Conservation (phyloP, 1,139 yeast genomes). For the Candida sp. region DNA sequence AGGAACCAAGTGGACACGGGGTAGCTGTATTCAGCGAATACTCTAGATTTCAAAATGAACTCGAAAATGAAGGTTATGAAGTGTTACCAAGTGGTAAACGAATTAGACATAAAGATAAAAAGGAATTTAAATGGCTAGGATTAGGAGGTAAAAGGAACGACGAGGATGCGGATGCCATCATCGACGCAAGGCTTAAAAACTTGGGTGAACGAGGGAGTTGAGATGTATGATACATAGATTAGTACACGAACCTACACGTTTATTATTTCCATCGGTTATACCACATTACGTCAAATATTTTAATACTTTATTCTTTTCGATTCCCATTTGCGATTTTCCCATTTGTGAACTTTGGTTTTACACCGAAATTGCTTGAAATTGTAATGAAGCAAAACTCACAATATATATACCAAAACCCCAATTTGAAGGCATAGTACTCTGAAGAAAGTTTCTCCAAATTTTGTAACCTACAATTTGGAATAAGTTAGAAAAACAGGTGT, state of each 20-base stretch:
- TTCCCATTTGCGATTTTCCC: too few relatives aligned
- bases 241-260: neutral
- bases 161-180: conserved; percentile 58
- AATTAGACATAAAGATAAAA: conserved; percentile 36
- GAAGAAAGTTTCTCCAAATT: too few relatives aligned
- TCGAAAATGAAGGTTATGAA: conserved; percentile 43
- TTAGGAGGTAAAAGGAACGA: conserved; percentile 20
- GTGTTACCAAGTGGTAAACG: conserved; percentile 69
- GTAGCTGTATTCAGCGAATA: conserved; percentile 26
- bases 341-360: too few relatives aligned
- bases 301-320: too few relatives aligned
- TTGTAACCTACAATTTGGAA: too few relatives aligned
- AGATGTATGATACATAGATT: neutral
- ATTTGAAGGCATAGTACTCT: too few relatives aligned
- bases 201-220: conserved; percentile 6
- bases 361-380: too few relatives aligned
- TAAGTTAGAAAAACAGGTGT: too few relatives aligned
- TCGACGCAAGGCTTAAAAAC: conserved; percentile 47
- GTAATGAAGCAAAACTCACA: too few relatives aligned
- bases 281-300: too few relatives aligned
- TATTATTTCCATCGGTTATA: neutral
- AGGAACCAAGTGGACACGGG: conserved; percentile 52
- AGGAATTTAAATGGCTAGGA: conserved; percentile 16
- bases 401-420: too few relatives aligned
- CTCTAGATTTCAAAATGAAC: conserved; percentile 12